Evolutionary conservation across 306 rosid genomes (phyloP).

Genomic region (Pterocarpus macrocarpus): DNA sequence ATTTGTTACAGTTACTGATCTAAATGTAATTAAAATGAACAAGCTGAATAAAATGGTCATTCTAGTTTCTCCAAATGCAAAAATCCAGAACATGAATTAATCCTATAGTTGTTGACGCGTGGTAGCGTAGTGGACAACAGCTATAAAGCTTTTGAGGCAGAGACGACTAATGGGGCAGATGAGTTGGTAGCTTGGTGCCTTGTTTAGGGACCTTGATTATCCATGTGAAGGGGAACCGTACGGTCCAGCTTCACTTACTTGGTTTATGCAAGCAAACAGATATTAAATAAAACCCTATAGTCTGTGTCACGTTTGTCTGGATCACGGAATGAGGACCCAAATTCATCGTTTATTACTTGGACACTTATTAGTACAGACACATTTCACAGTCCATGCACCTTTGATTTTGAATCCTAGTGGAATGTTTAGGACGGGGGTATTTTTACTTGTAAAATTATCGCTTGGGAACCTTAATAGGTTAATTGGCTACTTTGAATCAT

Average conservation of each 20-base stretch:
- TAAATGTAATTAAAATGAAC: neutral
- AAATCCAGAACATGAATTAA: neutral
- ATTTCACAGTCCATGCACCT: neutral
- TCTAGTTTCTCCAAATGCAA: neutral
- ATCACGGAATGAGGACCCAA: neutral
- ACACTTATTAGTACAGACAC: neutral
- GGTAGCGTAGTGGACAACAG: constrained; percentile 48
- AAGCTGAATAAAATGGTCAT: neutral
- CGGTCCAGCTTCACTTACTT: constrained; percentile 27
- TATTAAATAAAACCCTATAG: constrained; percentile 2
- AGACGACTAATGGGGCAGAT: neutral
- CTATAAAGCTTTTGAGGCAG: constrained; percentile 42
- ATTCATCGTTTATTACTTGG: neutral
- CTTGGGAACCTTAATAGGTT: neutral
- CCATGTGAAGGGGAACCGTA: constrained; percentile 32
- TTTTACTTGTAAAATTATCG: neutral
- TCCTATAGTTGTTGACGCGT: neutral
- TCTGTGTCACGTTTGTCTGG: constrained; percentile 36
- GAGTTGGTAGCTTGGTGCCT: constrained; percentile 27
- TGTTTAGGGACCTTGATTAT: constrained; percentile 20
- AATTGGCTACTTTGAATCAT: neutral
- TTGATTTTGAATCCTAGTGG: neutral
- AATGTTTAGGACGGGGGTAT: neutral
- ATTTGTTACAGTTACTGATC: neutral
- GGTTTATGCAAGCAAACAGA: constrained; percentile 20